Base-by-base conservation (phyloP, 768 basidiomycete genomes). In the Podaxis sp. region DNA sequence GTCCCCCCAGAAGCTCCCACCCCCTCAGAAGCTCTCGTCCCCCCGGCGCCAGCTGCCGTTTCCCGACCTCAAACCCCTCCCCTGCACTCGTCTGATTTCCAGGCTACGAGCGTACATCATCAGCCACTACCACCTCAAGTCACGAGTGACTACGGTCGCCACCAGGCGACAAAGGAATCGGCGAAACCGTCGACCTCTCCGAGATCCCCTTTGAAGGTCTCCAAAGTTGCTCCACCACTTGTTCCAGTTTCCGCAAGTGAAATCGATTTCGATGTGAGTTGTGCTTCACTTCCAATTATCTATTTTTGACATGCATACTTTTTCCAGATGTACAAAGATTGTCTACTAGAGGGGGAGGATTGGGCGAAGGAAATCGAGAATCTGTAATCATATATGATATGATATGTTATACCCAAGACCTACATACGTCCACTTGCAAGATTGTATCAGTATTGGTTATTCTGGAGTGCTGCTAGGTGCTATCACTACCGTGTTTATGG, bases 331-430 rank as follows among this genome's bases (percentile, higher is more conserved):
- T 79, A 76, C 59, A 76, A 73, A 5, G 75, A 76, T 20, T 80
- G 79, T 60, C 60, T 81, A 1, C 66, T 81, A 7, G 71, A 70
- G 49, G 71, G 76, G 15, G 68, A 72, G 26, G 78, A 80, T 56
- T 65, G 78, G 36, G 66, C 64, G 13, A 67, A 66, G 2, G 70
- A 72, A 20, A 57, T 81, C 33, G 74, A 70, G 60, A 69, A 70
- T 37, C 67, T 58, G 67, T 66, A n/a, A 48, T 17, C 24, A 33
- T 46, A 15, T 54, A 20, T 20, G 20, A 28, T 46, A 12, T 40
- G 15, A 41, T 56, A 56, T 13, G 12, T 12, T 41, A 15, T 46
- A 46, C 17, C 17, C 17, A 41, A 17, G 40, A 41, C 40, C n/a
- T n/a, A 22, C 33, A 33, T 33, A 33, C 20, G 40, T 41, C 40